These are phyloP conservation scores for Wallacemonas collosoma DNA, from an alignment of 208 protist species.

Conservation along the genomic window DNA sequence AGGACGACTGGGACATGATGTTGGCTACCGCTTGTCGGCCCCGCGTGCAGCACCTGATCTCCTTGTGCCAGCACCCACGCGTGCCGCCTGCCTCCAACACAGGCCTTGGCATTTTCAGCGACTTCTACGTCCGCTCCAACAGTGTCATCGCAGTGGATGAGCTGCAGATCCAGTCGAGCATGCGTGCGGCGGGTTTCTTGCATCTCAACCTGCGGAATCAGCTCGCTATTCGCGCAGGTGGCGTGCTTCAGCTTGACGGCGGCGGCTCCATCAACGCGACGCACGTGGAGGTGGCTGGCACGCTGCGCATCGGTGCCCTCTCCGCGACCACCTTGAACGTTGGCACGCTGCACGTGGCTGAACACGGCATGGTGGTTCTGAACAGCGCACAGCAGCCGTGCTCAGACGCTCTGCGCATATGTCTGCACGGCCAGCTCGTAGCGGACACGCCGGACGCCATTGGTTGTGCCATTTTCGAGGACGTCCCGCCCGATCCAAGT, in stretches of 20 bases:
- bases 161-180: slow-evolving; percentile 31
- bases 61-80: slow-evolving; percentile 21
- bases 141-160: slow-evolving; percentile 42
- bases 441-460: not conserved
- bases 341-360: slow-evolving; percentile 2
- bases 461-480: slow-evolving; percentile 7
- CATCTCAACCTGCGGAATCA: slow-evolving; percentile 15
- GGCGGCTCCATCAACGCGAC: slow-evolving; percentile 26
- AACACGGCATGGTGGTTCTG: slow-evolving; percentile 3
- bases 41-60: slow-evolving; percentile 19
- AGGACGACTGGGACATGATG: slow-evolving; percentile 36
- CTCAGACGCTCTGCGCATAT: slow-evolving; percentile 5
- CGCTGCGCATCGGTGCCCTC: not conserved
- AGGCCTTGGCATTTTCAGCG: slow-evolving; percentile 40
- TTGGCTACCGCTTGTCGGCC: slow-evolving; percentile 20
- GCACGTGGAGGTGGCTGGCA: not conserved
- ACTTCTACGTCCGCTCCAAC: slow-evolving; percentile 36
- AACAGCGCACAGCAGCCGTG: slow-evolving; percentile 11
- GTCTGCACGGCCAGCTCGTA: not conserved
- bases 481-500: not conserved
- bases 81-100: slow-evolving; percentile 22
- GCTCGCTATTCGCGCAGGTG: slow-evolving; percentile 16
- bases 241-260: slow-evolving; percentile 30
- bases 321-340: not conserved
- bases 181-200: slow-evolving; percentile 31